Evolutionary conservation across 805 yeast genomes (phyloP), one percentile per base, ranked within the genome.

Genomic region (Yamadazyma kitorensis): DNA sequence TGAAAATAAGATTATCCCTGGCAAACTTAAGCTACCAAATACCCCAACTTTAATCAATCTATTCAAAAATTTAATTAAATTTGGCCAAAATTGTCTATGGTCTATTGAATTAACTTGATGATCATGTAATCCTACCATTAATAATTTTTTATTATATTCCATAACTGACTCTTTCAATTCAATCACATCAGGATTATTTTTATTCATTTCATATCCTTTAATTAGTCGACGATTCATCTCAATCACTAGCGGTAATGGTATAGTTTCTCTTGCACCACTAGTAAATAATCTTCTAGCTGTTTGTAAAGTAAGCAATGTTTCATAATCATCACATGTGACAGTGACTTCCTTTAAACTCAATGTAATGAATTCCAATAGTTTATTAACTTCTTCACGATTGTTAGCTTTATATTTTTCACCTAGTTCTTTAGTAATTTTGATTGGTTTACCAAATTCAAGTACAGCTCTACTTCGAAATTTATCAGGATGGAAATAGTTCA

Each of bases 401-500:
- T 61, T 46, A 19, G 48, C 34, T n/a, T 42, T 19, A 39, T 66
- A 65, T 16, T 40, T 37, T 12, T 42, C 37, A 8, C 61, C 70
- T 38, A 54, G 48, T 17, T 43, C 39, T 20, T 51, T 43, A 24
- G 53, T 59, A 6, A 66, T 59, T 24, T 46, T 47, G n/a, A 65
- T 61, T 7, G 71, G 69, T 33, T 59, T 55, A 9, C 72, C 72
- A 39, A 61, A 65, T 40, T 65, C 72, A 24, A 65, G 49, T 18
- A 66, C 72, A 10, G 61, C 70, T 27, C 72, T 45, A 4, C 66
- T 57, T 35, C 71, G 50, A 43, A 66, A 66, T 40, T 52, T 56
- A 43, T 66, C 57, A 10, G 71, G 61, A 40, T 66, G 68, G 49
- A 66, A 66, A 45, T 66, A 66, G 40, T 64, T 65, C 41, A 66